Percentiles rank a stretch among this genome's conserved stretches.
Evolutionary conservation across 176 grass and related monocot species (phyloP).

Genomic region (Avena atlantica): DNA sequence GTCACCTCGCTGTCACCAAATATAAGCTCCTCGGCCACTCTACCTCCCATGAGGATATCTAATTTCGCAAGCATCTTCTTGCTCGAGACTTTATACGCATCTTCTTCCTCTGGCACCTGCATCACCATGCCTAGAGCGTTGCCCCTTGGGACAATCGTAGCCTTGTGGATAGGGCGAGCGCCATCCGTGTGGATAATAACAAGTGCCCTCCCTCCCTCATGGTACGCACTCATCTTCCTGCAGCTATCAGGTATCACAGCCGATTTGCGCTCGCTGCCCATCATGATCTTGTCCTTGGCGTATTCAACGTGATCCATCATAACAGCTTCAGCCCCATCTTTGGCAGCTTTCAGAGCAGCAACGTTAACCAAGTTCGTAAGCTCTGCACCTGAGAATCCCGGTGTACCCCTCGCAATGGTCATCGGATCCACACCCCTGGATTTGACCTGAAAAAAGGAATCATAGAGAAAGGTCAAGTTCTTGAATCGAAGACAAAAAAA

Average conservation of each 20-base stretch:
- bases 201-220: neutral
- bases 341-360: neutral
- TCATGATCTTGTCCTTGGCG: neutral
- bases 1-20: constrained; percentile 1
- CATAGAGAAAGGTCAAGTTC: neutral
- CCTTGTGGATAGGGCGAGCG: neutral
- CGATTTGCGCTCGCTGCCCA: neutral
- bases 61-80: neutral
- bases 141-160: neutral
- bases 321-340: neutral
- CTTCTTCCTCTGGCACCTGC: constrained; percentile 1
- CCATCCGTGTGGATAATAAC: neutral
- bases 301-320: constrained; percentile 7
- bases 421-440: neutral
- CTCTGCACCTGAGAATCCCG: constrained; percentile 5
- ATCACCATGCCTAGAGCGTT: neutral
- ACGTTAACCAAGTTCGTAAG: neutral
- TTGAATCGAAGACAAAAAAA: neutral
- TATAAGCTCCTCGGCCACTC: neutral
- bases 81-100: neutral
- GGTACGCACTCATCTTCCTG: neutral
- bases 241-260: neutral
- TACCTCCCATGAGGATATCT: neutral
- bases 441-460: neutral
- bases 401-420: neutral